Percentiles rank a stretch among this genome's conserved stretches.
phyloP scores from a whole-genome alignment of 2,329 filamentous ascomycete genomes.

The Botrytis paeoniae region DNA sequence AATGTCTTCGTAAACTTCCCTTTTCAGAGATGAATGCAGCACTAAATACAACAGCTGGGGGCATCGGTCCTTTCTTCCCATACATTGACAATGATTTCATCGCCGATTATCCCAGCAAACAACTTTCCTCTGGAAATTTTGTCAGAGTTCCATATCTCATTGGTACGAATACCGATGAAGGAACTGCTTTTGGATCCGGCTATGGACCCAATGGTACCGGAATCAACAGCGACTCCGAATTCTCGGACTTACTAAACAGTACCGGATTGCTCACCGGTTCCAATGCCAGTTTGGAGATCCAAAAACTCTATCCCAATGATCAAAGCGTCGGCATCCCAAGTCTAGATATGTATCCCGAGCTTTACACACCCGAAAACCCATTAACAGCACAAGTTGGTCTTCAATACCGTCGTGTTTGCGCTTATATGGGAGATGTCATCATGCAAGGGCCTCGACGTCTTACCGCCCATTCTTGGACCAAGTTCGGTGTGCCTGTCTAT shows the following conservation, averaged over 20 bases:
- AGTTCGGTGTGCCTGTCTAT: constrained; percentile 30
- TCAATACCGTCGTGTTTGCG: constrained; percentile 20
- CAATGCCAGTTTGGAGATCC: constrained; percentile 34
- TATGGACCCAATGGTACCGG: constrained; percentile 14
- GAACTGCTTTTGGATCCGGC: constrained; percentile 41
- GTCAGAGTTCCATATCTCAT: constrained; percentile 45
- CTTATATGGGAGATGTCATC: constrained; percentile 26
- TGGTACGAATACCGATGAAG: constrained; percentile 41
- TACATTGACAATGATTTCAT: constrained; percentile 42
- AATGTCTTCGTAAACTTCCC: constrained; percentile 36
- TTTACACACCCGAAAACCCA: constrained; percentile 26
- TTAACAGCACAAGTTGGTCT: constrained; percentile 39
- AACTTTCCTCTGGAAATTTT: constrained; percentile 46
- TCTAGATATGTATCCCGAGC: constrained; percentile 22
- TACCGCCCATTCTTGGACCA: constrained; percentile 21
- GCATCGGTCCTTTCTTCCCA: constrained; percentile 39
- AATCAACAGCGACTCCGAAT: constrained; percentile 34
- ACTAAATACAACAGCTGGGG: constrained; percentile 34
- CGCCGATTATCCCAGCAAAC: constrained; percentile 48
- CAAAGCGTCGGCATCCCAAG: constrained; percentile 48
- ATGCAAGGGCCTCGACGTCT: constrained; percentile 22
- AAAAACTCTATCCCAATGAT: constrained; percentile 50
- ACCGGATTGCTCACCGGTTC: constrained; percentile 12
- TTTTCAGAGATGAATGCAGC: constrained; percentile 34
- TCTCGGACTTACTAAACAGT: constrained; percentile 10